phyloP scores from a whole-genome alignment of 495 filamentous ascomycete species.

The Chaetomium tenue region DNA sequence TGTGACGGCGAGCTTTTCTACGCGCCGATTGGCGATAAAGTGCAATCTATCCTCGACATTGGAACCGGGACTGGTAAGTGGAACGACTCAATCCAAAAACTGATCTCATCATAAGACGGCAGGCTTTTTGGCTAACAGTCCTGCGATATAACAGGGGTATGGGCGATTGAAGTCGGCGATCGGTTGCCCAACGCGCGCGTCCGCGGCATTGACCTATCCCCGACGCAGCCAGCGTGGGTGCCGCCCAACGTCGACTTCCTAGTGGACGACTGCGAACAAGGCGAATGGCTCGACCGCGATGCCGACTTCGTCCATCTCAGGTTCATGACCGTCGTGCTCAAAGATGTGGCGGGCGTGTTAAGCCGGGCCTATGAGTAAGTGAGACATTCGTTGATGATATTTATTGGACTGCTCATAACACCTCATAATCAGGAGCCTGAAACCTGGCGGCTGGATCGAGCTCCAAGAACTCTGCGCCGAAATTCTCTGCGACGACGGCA shows the following conservation, averaged over 20 bases:
- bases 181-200: constrained; percentile 41
- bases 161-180: constrained; percentile 53
- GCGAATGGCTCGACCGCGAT: constrained; percentile 40
- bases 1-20: constrained; percentile 46
- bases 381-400: not conserved
- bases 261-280: constrained; percentile 48
- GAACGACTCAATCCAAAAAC: constrained; percentile 7
- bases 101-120: not conserved
- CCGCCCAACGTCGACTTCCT: constrained; percentile 44
- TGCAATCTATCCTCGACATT: constrained; percentile 48
- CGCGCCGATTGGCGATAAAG: constrained; percentile 44
- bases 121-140: not conserved
- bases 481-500: constrained; percentile 43
- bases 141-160: constrained; percentile 35
- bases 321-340: constrained; percentile 47
- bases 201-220: constrained; percentile 37
- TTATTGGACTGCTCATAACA: not conserved
- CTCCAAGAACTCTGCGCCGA: constrained; percentile 44
- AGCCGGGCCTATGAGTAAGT: constrained; percentile 39
- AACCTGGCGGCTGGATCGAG: constrained; percentile 44
- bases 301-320: constrained; percentile 46
- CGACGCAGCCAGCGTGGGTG: constrained; percentile 45
- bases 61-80: constrained; percentile 53
- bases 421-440: constrained; percentile 32
- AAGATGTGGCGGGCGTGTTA: constrained; percentile 45